Base-by-base conservation (phyloP, 495 filamentous ascomycete genomes). In the Articulospora tetracladia region DNA sequence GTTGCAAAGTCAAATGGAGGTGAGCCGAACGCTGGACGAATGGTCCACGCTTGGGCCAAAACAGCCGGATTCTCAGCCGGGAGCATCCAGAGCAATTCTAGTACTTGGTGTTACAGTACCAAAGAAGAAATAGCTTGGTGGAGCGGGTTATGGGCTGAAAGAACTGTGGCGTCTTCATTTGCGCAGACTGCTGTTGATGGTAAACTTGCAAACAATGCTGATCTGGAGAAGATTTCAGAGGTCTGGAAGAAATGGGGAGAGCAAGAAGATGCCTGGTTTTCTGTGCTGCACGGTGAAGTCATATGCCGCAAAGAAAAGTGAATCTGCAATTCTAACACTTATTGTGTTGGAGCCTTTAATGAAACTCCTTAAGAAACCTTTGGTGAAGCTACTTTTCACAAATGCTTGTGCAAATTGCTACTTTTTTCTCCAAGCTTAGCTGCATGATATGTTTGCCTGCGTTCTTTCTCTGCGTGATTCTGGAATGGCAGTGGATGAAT, bases 261-360 rank as follows among this genome's bases (percentile, higher is more conserved):
- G 57, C 59, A 72, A 47, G 74, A 77, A 51, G 75, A 83, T 55
- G 79, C 69, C 11, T 83, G 82, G 77, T 81, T 79, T 69, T 72
- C 69, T 23, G 55, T 83, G 25, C 53, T 83, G 44, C 72, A 81
- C 71, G 79, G 79, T 36, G 73, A 86, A 70, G 75, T 86, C 47
- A 59, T 83, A 22, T 83, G 78, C 69, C 73, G 70, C 70, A n/a
- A 70, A 70, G 1, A 74, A 69, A 46, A 61, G 51, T 12, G 66
- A 69, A 30, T 32, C 4, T 6, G 13, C 13, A 32, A 32, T 32
- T 32, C n/a, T n/a, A n/a, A n/a, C n/a, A n/a, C n/a, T n/a, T n/a
- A n/a, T n/a, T n/a, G n/a, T n/a, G n/a, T n/a, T n/a, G n/a, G n/a
- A n/a, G n/a, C n/a, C n/a, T n/a, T n/a, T n/a, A n/a, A n/a, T n/a